Conservation (phyloP, 139 green algal species). For the Pseudopediastrum boryanum region DNA sequence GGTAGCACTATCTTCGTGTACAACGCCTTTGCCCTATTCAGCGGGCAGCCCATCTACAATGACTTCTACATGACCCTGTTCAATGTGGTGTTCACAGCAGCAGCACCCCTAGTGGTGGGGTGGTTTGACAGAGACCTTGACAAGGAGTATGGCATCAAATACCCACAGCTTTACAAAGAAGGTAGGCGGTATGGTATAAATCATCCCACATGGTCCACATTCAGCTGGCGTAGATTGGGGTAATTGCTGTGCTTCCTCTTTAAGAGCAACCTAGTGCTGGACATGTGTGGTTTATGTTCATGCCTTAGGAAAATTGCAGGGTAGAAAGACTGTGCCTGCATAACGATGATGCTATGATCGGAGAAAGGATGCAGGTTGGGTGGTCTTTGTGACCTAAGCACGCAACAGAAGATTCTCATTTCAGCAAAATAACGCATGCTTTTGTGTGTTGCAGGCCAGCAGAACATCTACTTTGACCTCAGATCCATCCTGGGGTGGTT, state of each 20-base stretch:
- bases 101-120: constrained; percentile 65
- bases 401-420: too few relatives aligned
- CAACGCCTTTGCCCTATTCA: constrained; percentile 74
- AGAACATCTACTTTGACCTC: constrained; percentile 71
- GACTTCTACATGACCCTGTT: constrained; percentile 82
- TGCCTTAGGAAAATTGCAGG: too few relatives aligned
- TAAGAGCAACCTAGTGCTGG: neutral
- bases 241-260: neutral
- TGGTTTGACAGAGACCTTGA: constrained; percentile 75
- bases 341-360: too few relatives aligned
- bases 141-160: constrained; percentile 49
- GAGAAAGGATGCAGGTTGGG: too few relatives aligned
- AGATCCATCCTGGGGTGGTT: constrained; percentile 64
- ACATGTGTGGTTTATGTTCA: neutral
- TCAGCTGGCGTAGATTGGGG: too few relatives aligned
- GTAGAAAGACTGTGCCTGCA: too few relatives aligned
- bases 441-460: constrained; percentile 48
- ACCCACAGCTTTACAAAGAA: constrained; percentile 61
- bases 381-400: too few relatives aligned
- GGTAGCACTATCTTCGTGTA: constrained; percentile 80
- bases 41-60: constrained; percentile 77
- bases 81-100: constrained; percentile 78
- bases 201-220: neutral
- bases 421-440: too few relatives aligned
- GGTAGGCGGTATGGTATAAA: constrained; percentile 43